Evolutionary conservation across 495 filamentous ascomycete genomes (phyloP), one percentile per base, ranked within the genome.

Genomic region (Schizothecium vesticola): DNA sequence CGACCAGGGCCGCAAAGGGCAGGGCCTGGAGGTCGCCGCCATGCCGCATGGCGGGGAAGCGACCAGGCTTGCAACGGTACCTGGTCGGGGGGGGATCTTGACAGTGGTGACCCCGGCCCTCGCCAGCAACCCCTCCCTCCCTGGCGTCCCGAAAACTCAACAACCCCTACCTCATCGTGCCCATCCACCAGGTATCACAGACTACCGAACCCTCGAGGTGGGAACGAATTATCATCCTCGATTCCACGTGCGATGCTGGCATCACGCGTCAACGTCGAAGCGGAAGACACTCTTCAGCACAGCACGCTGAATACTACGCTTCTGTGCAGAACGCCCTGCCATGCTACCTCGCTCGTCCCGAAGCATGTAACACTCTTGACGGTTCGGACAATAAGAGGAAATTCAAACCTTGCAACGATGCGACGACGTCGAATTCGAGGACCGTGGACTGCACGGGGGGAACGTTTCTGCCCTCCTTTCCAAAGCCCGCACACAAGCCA

Each of bases 21-120:
- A 66, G 28, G 56, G 24, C 22, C 56, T 60, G 22, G 56, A 51
- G 21, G 56, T 56, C 13, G 51, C 24, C 24, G 55, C 36, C 11
- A n/a, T 24, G 58, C 22, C 23, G 43, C 43, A 51, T 51, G 58
- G 22, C 22, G 58, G 21, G 63, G 33, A 31, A 26, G 63, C 56
- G 33, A 58, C n/a, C 63, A 22, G 61, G 67, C 62, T 66, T 66
- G 65, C 69, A 61, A 69, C 71, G 65, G 69, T 73, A 71, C 71
- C 71, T 60, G 63, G 71, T 71, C 71, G 31, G 55, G 33, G 33
- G 33, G 24, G 68, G 66, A 71, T 66, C 71, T 70, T 61, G 56
- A 67, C 56, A 61, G 55, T 25, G 36, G 56, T 56, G 19, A 28
- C 65, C 65, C 31, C 13, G 24, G 29, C 31, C 61, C 36, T 51